Evolutionary conservation across 495 filamentous ascomycete species (phyloP).

Genomic region (Jackrogersella multiformis): DNA sequence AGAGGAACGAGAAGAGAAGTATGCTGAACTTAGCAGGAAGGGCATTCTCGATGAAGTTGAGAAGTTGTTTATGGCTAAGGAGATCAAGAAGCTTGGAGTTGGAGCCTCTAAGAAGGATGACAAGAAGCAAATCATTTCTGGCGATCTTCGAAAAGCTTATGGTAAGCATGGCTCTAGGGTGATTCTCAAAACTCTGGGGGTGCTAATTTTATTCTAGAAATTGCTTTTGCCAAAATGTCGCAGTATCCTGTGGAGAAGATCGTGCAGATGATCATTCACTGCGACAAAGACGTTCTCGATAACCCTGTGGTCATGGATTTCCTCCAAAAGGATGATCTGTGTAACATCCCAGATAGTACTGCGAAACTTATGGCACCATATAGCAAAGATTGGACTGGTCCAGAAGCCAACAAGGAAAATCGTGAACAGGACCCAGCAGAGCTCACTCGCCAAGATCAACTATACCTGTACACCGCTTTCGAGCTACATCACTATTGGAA

Average conservation of each 20-base stretch:
- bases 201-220: constrained; percentile 64
- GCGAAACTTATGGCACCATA: constrained; percentile 93
- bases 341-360: constrained; percentile 88
- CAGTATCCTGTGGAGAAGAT: constrained; percentile 81
- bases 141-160: constrained; percentile 89
- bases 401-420: constrained; percentile 78
- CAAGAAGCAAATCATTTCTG: constrained; percentile 97
- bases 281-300: constrained; percentile 89
- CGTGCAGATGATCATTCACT: constrained; percentile 93
- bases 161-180: constrained; percentile 54
- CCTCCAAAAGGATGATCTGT: constrained; percentile 88
- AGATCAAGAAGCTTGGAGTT: constrained; percentile 86
- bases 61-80: constrained; percentile 95
- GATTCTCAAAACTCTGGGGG: neutral
- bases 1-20: constrained; percentile 92
- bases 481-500: constrained; percentile 99
- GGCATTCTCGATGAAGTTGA: constrained; percentile 98
- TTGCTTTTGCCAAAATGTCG: constrained; percentile 90
- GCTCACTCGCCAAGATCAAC: constrained; percentile 92
- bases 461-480: constrained; percentile 91
- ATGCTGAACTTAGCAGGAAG: constrained; percentile 87
- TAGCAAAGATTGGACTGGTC: constrained; percentile 94
- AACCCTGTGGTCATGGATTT: constrained; percentile 98
- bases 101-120: constrained; percentile 78
- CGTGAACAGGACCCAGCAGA: constrained; percentile 89